phyloP scores from a whole-genome alignment of 2,329 filamentous ascomycete species.

The Cytospora mali region DNA sequence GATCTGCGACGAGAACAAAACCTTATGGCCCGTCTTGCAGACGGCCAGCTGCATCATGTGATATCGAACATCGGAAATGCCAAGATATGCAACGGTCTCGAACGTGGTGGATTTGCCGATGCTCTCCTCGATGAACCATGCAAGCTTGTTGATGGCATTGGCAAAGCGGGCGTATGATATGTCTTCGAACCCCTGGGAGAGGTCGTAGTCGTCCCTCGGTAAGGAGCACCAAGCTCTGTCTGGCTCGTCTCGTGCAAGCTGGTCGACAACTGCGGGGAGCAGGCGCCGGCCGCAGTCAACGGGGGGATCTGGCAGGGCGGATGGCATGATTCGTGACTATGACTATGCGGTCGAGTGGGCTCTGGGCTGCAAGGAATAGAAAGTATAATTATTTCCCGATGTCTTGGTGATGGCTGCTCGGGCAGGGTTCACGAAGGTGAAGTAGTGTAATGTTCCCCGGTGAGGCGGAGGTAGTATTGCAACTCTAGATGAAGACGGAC shows the following conservation, averaged over 20 bases:
- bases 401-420: neutral
- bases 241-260: conserved; percentile 29
- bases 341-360: conserved; percentile 7
- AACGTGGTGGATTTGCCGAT: conserved; percentile 30
- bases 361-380: neutral
- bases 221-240: conserved; percentile 31
- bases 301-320: neutral
- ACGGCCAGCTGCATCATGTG: conserved; percentile 33
- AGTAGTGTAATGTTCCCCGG: neutral
- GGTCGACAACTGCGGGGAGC: conserved; percentile 29
- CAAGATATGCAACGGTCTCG: conserved; percentile 31
- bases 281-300: conserved; percentile 26
- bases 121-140: conserved; percentile 30
- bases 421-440: neutral
- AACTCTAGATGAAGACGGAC: no score
- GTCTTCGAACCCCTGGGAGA: conserved; percentile 32
- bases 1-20: conserved; percentile 32
- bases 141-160: conserved; percentile 32
- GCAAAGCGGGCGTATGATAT: conserved; percentile 29
- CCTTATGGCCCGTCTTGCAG: conserved; percentile 33
- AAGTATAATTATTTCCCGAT: neutral
- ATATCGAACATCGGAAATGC: conserved; percentile 30
- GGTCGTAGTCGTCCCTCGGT: conserved; percentile 32
- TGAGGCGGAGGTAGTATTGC: neutral
- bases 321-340: conserved; percentile 13